Percentiles rank a stretch among this genome's conserved stretches.
These are phyloP conservation scores for Camellia lanceoleosa DNA, from an alignment of 148 eudicot species.

Conservation along the genomic window DNA sequence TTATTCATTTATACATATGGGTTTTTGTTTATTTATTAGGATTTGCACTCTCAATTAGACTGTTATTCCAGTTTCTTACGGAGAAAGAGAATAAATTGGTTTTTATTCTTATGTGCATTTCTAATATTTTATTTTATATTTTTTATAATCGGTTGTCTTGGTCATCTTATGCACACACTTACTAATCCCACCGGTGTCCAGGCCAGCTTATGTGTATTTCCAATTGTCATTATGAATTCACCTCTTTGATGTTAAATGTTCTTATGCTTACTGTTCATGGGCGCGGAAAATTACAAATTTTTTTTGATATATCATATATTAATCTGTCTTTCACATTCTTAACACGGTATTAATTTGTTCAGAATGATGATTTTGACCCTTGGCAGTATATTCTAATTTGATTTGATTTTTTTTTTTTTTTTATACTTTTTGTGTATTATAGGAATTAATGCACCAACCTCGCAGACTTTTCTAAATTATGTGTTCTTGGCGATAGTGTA, in stretches of 20 bases:
- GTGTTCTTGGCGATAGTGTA: slow-evolving; percentile 65
- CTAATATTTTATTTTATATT: too few species aligned
- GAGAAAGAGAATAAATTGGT: background rate
- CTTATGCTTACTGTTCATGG: background rate
- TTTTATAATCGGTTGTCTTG: too few species aligned
- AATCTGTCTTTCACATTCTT: background rate
- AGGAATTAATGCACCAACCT: slow-evolving; percentile 90
- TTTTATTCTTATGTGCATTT: background rate
- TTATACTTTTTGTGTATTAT: background rate
- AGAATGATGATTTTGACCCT: slow-evolving; percentile 9
- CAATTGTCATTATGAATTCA: background rate
- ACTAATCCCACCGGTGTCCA: too few species aligned
- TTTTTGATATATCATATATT: background rate
- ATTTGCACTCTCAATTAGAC: background rate
- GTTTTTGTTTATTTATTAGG: background rate
- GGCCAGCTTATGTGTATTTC: too few species aligned
- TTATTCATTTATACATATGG: background rate
- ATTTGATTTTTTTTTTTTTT: background rate
- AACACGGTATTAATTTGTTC: background rate
- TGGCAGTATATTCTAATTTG: background rate
- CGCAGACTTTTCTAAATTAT: slow-evolving; percentile 77
- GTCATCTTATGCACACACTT: too few species aligned
- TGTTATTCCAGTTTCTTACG: background rate
- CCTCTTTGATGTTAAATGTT: background rate
- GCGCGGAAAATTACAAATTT: background rate